Conservation (phyloP, 1,284 basidiomycete genomes). For the Tylopilus orsonianus region DNA sequence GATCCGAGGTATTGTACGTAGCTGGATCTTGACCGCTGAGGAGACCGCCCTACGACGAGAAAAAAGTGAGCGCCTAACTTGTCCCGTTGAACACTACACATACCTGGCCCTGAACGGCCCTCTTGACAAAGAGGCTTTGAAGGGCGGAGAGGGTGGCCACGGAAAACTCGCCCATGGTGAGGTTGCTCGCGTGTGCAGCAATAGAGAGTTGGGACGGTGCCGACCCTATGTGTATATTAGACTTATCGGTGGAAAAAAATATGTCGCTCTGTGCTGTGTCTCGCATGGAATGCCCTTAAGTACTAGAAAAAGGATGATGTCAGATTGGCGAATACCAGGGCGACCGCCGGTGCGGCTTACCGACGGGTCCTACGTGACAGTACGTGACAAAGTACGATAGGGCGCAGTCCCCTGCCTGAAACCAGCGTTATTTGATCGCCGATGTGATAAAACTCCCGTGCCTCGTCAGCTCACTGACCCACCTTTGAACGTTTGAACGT, state of each 20-base stretch:
- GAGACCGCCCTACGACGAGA: constrained; percentile 54
- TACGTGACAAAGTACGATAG: neutral
- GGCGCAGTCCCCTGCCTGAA: neutral
- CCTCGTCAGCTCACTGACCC: neutral
- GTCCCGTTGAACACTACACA: constrained; percentile 4
- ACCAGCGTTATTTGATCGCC: neutral
- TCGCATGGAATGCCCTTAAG: neutral
- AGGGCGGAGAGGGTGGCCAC: constrained; percentile 38
- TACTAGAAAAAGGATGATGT: no score
- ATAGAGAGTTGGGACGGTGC: no score
- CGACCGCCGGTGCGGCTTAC: no score
- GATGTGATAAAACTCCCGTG: no score
- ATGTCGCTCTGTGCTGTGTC: neutral
- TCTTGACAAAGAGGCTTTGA: constrained; percentile 28
- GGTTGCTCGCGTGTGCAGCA: neutral
- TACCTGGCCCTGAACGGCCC: constrained; percentile 44
- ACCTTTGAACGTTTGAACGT: neutral
- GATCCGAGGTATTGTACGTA: constrained; percentile 50
- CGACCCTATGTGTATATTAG: constrained; percentile 3
- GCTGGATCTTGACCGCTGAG: constrained; percentile 55
- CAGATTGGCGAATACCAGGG: no score
- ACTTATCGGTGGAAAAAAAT: neutral
- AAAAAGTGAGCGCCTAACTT: neutral
- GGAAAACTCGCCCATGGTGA: constrained; percentile 41
- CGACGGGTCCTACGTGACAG: no score